These are phyloP conservation scores for Colletotrichum euphorbiae DNA, from an alignment of 2,329 filamentous ascomycete genomes.

Conservation along the genomic window DNA sequence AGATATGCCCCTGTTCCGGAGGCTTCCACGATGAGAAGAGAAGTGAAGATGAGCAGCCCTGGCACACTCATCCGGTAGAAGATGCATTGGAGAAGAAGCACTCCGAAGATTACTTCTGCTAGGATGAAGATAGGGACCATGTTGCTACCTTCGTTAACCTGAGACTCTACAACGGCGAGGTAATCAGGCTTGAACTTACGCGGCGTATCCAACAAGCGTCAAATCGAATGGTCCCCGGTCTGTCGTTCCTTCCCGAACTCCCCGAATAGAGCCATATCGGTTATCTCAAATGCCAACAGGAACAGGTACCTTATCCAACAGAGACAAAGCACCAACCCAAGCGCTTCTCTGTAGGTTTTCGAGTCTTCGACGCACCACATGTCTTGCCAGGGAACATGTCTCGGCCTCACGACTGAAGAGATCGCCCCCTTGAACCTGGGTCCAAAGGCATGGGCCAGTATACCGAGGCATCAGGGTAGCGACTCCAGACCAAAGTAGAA, in stretches of 20 bases:
- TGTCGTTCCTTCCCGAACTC: background rate
- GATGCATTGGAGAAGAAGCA: background rate
- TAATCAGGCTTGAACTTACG: background rate
- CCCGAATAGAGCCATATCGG: background rate
- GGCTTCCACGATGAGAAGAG: background rate
- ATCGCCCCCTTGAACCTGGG: background rate
- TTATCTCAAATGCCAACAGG: background rate
- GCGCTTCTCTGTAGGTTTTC: background rate
- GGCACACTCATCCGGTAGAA: background rate
- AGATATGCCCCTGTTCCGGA: slow-evolving; percentile 1
- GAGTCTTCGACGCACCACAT: background rate
- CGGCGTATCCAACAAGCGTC: background rate
- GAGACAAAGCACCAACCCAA: background rate
- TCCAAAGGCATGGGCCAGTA: background rate
- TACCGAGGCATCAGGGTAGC: background rate
- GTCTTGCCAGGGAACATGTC: background rate
- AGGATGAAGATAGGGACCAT: background rate
- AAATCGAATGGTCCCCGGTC: background rate
- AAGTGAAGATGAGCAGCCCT: background rate
- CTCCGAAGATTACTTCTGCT: background rate
- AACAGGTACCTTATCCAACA: background rate
- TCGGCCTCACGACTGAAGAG: background rate
- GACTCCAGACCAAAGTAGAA: background rate
- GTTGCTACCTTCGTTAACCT: background rate
- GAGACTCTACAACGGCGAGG: too few relatives aligned